Conservation (phyloP, 2,329 filamentous ascomycete species). For the Verticillium isaacii region DNA sequence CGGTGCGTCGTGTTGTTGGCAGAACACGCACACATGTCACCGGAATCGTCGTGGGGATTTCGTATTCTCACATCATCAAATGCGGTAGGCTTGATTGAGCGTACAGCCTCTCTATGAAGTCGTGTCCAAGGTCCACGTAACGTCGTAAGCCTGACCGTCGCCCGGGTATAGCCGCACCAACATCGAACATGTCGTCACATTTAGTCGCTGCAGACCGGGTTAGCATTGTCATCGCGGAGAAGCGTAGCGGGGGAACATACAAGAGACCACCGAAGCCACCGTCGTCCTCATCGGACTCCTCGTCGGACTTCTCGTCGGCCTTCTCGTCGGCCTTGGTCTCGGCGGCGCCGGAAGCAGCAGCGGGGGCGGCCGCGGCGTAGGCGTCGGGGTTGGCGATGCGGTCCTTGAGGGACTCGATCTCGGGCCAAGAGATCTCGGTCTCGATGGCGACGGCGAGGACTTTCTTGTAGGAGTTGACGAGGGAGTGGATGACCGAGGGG, state of each 20-base stretch:
- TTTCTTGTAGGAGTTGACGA: constrained; percentile 99
- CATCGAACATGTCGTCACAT: constrained; percentile 33
- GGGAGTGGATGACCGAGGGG: constrained; percentile 90
- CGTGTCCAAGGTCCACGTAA: constrained; percentile 29
- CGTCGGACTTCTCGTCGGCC: constrained; percentile 63
- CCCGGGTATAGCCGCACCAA: constrained; percentile 33
- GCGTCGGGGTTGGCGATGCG: constrained; percentile 98
- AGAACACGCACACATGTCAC: constrained; percentile 17
- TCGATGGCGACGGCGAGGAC: constrained; percentile 80
- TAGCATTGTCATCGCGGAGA: constrained; percentile 22
- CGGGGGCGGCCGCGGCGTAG: constrained; percentile 80
- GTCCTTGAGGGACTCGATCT: constrained; percentile 98
- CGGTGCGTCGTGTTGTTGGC: background rate
- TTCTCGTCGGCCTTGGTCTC: constrained; percentile 55
- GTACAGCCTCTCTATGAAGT: constrained; percentile 45
- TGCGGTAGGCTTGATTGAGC: constrained; percentile 30
- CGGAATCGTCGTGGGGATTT: constrained; percentile 3
- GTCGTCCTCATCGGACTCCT: constrained; percentile 62
- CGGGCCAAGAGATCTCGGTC: constrained; percentile 91
- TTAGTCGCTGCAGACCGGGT: constrained; percentile 46
- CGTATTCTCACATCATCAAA: constrained; percentile 16
- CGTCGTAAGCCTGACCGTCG: constrained; percentile 40
- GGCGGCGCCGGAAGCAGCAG: constrained; percentile 46
- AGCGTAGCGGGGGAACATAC: constrained; percentile 30
- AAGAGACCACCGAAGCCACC: constrained; percentile 80